Evolutionary conservation across 208 protist genomes (phyloP).

Genomic region (Wallacemonas rigidus): DNA sequence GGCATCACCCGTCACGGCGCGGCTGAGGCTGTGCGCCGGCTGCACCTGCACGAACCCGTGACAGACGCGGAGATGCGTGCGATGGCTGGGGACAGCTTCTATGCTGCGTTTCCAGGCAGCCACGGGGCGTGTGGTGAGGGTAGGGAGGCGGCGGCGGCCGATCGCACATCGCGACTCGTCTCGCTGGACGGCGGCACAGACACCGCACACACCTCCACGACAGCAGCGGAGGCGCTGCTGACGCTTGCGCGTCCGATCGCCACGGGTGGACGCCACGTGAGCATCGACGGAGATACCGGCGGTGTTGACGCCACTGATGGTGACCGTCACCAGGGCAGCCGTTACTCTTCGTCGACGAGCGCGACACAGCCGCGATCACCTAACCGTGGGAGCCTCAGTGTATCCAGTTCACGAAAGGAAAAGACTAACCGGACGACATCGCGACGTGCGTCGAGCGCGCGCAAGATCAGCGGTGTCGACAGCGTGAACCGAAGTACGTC

Average conservation of each 20-base stretch:
- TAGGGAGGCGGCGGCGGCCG: not conserved
- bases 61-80: conserved; percentile 62
- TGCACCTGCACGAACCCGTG: conserved; percentile 64
- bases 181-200: conserved; percentile 1
- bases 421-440: not conserved
- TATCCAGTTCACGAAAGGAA: not conserved
- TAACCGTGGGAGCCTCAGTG: not conserved
- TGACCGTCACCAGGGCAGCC: not conserved
- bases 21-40: conserved; percentile 60
- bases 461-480: not conserved
- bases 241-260: not conserved
- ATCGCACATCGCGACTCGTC: conserved; percentile 21
- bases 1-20: conserved; percentile 59
- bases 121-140: too few relatives aligned
- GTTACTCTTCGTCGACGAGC: not conserved
- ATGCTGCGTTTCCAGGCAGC: not conserved
- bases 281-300: not conserved
- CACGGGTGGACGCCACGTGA: not conserved
- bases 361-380: not conserved
- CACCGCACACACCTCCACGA: not conserved
- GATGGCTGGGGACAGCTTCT: conserved; percentile 28
- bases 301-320: not conserved
- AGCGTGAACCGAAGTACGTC: not conserved
- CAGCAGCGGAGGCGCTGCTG: not conserved
- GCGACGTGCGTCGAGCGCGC: not conserved